A percentile compares a stretch with the other conserved stretches of the same genome.
phyloP scores from a whole-genome alignment of 2,329 filamentous ascomycete species.

The Niveomyces coronatus region DNA sequence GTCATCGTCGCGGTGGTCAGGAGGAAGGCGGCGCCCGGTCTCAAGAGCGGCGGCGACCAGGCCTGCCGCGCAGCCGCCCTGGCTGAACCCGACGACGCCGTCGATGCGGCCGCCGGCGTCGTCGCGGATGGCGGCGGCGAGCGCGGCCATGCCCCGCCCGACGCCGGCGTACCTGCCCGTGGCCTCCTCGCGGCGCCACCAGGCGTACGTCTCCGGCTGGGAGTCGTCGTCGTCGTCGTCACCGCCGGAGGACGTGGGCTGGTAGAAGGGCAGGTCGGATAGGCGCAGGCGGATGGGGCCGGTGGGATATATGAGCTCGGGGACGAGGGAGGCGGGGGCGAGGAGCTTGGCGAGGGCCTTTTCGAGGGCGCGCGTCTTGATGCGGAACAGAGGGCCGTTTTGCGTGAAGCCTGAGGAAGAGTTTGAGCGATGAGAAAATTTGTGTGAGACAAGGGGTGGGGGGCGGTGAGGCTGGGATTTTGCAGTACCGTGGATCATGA shows the following conservation, averaged over 20 bases:
- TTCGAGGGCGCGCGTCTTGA: conserved; percentile 79
- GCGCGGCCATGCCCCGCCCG: conserved; percentile 51
- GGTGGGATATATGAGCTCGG: conserved; percentile 56
- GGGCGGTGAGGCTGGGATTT: conserved; percentile 9
- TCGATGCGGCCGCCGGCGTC: conserved; percentile 61
- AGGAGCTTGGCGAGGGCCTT: conserved; percentile 72
- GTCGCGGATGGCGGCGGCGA: conserved; percentile 52
- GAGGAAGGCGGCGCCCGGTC: conserved; percentile 14
- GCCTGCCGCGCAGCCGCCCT: conserved; percentile 63
- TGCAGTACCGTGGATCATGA: conserved; percentile 71
- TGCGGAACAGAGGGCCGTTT: conserved; percentile 72
- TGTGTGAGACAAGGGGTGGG: not conserved
- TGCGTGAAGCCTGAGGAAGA: conserved; percentile 66
- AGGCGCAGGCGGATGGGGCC: conserved; percentile 53
- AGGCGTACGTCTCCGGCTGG: conserved; percentile 62
- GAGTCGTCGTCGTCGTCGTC: conserved; percentile 37
- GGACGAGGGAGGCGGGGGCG: conserved; percentile 41
- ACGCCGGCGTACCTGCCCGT: conserved; percentile 55
- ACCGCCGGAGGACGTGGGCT: conserved; percentile 31
- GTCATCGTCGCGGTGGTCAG: conserved; percentile 16
- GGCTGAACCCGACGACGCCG: conserved; percentile 72
- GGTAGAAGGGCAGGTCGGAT: conserved; percentile 60
- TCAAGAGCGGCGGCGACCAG: conserved; percentile 69
- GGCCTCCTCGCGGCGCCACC: conserved; percentile 66
- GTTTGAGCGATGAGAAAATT: not conserved